Evolutionary conservation across 768 basidiomycete species (phyloP), one percentile per base, ranked within the genome.

Genomic region (Boletus sp.): DNA sequence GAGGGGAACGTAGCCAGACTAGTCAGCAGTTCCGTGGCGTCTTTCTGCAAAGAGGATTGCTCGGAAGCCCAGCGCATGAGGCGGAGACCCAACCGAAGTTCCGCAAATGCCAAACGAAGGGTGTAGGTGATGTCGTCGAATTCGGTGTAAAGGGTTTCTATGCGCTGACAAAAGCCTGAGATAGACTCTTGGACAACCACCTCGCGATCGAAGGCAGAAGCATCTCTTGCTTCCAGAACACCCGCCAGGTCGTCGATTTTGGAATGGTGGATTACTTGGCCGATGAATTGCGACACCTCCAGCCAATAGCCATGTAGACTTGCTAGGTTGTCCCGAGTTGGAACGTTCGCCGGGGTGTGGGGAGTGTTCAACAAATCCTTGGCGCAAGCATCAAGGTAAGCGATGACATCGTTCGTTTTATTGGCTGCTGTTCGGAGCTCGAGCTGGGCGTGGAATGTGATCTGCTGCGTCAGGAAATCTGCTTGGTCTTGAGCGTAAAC

Each of bases 101-200:
- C 79, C 5, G 81, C 77, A 15, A 92, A 75, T 2, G 88, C 86
- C 35, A 87, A 73, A 55, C 82, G 82, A 18, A 98, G 74, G 1
- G 90, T 85, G 36, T 74, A 68, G 42, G 77, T 80, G 54, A 98
- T 77, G 71, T 98, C 96, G 29, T 71, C 69, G 60, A 86, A 88
- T 35, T 89, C 85, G 0, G 77, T 67, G 70, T 96, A 97, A 24
- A 80, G 80, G 2, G 76, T 72, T 47, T 81, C 78, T 54, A 97
- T 73, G 10, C 96, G 84, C 48, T 85, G 89, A 37, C 79, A 73
- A 67, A 98, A 95, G 7, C 89, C 87, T 2, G 81, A 74, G 46
- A 95, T 81, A 4, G 92, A 89, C 42, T 87, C 83, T 68, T 97
- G 94, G 29, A 91, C 67, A 40, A 90, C 85, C 44, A 79, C 73